Evolutionary conservation across 2,329 filamentous ascomycete species (phyloP), one percentile per base, ranked within the genome.

Genomic region (Fusarium azukiicola): DNA sequence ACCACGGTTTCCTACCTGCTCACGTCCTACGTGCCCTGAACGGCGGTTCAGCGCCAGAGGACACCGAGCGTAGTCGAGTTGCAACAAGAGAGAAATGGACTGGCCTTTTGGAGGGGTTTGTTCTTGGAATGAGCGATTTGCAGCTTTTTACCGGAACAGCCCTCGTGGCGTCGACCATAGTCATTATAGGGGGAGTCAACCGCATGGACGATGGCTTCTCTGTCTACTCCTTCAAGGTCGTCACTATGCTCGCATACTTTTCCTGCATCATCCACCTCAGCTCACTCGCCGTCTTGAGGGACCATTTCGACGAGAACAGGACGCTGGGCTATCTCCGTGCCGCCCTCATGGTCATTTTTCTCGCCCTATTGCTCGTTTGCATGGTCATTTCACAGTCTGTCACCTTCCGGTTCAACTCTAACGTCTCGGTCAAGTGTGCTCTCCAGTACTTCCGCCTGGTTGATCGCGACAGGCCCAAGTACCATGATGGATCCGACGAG

Each of bases 181-280:
- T 58, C 14, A 58, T 58, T 23, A 21, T 36, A 32, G 27, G 6
- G 12, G 54, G 54, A 17, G 9, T 58, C 16, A 23, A 58, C 21
- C 27, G 54, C 10, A 23, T 58, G 38, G 27, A 58, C 54, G 54
- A 58, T 21, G 32, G 27, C 54, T 32, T 58, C 2, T 58, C 54
- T 19, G 54, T 58, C 23, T 58, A 58, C 54, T 36, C 54, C 19
- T 58, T 58, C 27, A 32, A 58, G 23, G 54, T 58, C 23, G 54
- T 58, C 5, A 58, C 54, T 16, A 58, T 58, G 54, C 54, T 58
- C 27, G 54, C 54, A 10, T 58, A 58, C 27, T 58, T 58, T 10
- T 58, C 54, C 54, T 58, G 27, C 10, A 58, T 58, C 14, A 58
- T 58, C 54, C 54, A 58, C n/a, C 21, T 58, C 6, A 36, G 54